Evolutionary conservation across 176 grass and related monocot genomes (phyloP), one percentile per base, ranked within the genome.

Genomic region (Dendrocalamus sinicus): DNA sequence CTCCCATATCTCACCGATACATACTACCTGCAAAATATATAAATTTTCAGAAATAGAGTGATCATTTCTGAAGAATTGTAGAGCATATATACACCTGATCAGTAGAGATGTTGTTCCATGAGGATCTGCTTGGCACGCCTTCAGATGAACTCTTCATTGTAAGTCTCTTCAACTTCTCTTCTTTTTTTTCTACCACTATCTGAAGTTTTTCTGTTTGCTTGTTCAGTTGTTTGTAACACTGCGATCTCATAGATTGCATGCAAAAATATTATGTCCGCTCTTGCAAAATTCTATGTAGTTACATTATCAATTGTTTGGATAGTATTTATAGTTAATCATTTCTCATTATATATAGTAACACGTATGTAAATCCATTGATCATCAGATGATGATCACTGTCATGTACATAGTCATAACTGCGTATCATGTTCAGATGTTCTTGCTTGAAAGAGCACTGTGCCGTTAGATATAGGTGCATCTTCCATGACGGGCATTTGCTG

Each of bases 401-500:
- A 57, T 20, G 55, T 58, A 4, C 55, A 20, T 10, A 45, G 1
- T 0, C 47, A 50, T 58, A 9, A 4, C 55, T 9, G 19, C 55
- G 9, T n/a, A 37, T 0, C 11, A 51, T 73, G 57, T 26, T 26
- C 26, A 26, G 26, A 26, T 26, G 26, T 39, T 63, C 16, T 50
- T 63, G 23, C 6, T 9, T 22, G 5, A 47, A 32, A 24, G 59
- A 61, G 7, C 23, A 78, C 26, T 48, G 23, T 78, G 19, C 46
- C 9, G 22, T 81, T 87, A 73, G 67, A 82, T 71, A 58, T 39
- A 58, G 4, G 76, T 64, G 37, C 32, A 72, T 15, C 35, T 72
- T 55, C 35, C 43, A 17, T 15, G 11, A 16, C 14, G n/a, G 35
- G 50, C n/a, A 52, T 35, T 17, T 19, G 8, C 2, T 22, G 1